Conservation (phyloP, 345 rosid genomes). For the Noccaea bulbosa region DNA sequence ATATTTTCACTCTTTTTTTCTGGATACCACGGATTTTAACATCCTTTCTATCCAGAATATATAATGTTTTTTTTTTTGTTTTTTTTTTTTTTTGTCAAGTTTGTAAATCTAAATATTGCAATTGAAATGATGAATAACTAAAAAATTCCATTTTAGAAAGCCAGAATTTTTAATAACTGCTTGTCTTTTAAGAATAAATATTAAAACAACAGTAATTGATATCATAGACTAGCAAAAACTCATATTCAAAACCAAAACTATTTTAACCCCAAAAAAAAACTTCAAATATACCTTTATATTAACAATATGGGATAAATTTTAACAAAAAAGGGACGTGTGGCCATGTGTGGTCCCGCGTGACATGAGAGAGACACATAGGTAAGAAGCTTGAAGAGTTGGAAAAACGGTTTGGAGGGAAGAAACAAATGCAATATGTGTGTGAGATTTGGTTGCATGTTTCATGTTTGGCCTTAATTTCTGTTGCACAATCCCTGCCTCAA, state of each 20-base stretch:
- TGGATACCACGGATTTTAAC: too few relatives aligned
- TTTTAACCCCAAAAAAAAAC: background rate
- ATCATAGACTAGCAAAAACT: too few relatives aligned
- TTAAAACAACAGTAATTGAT: too few relatives aligned
- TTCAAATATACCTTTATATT: background rate
- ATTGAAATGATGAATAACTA: too few relatives aligned
- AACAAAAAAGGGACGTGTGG: background rate
- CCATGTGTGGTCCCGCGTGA: slow-evolving; percentile 27
- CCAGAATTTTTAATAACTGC: too few relatives aligned
- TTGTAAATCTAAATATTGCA: too few relatives aligned
- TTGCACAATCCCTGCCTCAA: slow-evolving; percentile 54
- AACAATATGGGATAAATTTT: background rate
- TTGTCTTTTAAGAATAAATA: too few relatives aligned
- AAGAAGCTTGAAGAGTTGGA: slow-evolving; percentile 29
- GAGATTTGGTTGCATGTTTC: slow-evolving; percentile 41
- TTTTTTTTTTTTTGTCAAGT: too few relatives aligned
- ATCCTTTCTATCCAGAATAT: too few relatives aligned
- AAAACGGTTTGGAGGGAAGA: slow-evolving; percentile 40
- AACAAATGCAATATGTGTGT: slow-evolving; percentile 45
- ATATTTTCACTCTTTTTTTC: too few relatives aligned
- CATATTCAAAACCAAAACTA: slow-evolving; percentile 2
- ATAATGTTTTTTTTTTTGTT: too few relatives aligned
- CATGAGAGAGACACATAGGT: slow-evolving; percentile 32
- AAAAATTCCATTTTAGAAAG: too few relatives aligned
- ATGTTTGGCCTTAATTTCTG: slow-evolving; percentile 44